These are phyloP conservation scores for Pichia sp. DNA, from an alignment of 1,139 yeast species.

Conservation along the genomic window DNA sequence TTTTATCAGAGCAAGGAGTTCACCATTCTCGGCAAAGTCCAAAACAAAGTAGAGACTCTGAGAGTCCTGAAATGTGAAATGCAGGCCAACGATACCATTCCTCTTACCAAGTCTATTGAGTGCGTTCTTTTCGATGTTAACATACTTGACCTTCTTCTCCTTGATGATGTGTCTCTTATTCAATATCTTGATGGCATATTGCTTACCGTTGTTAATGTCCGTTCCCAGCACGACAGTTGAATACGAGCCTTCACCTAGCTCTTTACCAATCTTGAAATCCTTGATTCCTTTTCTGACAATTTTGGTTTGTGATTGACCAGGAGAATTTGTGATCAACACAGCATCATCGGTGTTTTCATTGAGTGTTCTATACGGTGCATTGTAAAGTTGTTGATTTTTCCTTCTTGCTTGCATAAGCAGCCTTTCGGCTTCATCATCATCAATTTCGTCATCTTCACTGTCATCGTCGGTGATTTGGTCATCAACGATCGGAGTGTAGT, in stretches of 20 bases:
- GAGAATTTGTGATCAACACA: conserved; percentile 4
- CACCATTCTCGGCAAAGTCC: conserved; percentile 79
- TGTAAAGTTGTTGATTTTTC: conserved; percentile 8
- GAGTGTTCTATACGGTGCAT: too few species aligned
- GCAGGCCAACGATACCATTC: conserved; percentile 62
- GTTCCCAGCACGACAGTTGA: conserved; percentile 69
- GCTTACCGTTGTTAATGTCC: conserved; percentile 46
- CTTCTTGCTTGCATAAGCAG: conserved; percentile 6
- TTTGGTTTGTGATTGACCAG: too few species aligned
- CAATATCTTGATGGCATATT: conserved; percentile 68
- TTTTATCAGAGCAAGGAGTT: conserved; percentile 54
- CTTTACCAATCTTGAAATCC: conserved; percentile 67
- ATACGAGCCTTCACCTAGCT: conserved; percentile 76
- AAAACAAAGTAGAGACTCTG: conserved; percentile 62
- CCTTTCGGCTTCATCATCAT: conserved; percentile 10
- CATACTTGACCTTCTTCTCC: conserved; percentile 75
- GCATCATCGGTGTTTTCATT: conserved; percentile 6
- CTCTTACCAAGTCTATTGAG: conserved; percentile 63
- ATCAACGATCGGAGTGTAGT: background rate
- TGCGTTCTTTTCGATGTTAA: conserved; percentile 71
- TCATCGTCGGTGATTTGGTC: conserved; percentile 8
- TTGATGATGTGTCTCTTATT: conserved; percentile 69
- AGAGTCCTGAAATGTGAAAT: conserved; percentile 76
- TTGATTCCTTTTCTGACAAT: conserved; percentile 48
- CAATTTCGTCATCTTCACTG: conserved; percentile 12